Conservation (phyloP, 208 protist genomes). For the Crithidia mellificae region DNA sequence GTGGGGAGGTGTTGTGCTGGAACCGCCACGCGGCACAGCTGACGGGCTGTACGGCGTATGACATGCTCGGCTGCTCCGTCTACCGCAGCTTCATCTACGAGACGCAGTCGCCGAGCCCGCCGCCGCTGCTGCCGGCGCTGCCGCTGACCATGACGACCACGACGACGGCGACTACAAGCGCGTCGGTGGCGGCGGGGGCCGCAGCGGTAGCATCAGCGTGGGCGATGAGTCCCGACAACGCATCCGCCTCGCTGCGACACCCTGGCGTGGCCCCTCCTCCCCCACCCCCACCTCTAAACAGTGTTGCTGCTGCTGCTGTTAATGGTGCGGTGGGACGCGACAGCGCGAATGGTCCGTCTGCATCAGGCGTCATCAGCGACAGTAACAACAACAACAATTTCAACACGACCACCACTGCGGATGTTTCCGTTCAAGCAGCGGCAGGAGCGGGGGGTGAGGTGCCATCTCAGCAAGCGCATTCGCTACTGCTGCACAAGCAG, state of each 20-base stretch:
- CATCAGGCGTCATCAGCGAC: too few relatives aligned
- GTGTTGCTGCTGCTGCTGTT: too few relatives aligned
- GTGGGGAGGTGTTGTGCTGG: slow-evolving; percentile 65
- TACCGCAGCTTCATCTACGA: slow-evolving; percentile 34
- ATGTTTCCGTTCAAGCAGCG: neutral
- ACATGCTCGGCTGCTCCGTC: slow-evolving; percentile 53
- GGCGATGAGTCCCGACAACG: slow-evolving; percentile 7
- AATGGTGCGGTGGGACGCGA: neutral
- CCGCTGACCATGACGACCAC: slow-evolving; percentile 4
- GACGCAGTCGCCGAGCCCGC: neutral
- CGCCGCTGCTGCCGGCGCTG: neutral
- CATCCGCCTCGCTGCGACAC: slow-evolving; percentile 4
- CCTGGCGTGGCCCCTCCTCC: neutral
- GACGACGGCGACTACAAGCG: slow-evolving; percentile 4
- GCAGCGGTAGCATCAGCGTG: too few relatives aligned
- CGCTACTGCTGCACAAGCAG: neutral
- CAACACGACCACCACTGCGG: too few relatives aligned
- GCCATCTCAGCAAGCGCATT: slow-evolving; percentile 14
- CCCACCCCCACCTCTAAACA: neutral
- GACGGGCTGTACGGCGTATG: slow-evolving; percentile 43
- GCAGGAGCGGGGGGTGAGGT: slow-evolving; percentile 16
- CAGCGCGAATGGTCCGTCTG: neutral
- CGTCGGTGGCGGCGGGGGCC: slow-evolving; percentile 9
- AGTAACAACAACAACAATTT: too few relatives aligned
- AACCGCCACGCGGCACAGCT: slow-evolving; percentile 38